Evolutionary conservation across 2,329 filamentous ascomycete genomes (phyloP).

Genomic region (Epicoccum nigrum): DNA sequence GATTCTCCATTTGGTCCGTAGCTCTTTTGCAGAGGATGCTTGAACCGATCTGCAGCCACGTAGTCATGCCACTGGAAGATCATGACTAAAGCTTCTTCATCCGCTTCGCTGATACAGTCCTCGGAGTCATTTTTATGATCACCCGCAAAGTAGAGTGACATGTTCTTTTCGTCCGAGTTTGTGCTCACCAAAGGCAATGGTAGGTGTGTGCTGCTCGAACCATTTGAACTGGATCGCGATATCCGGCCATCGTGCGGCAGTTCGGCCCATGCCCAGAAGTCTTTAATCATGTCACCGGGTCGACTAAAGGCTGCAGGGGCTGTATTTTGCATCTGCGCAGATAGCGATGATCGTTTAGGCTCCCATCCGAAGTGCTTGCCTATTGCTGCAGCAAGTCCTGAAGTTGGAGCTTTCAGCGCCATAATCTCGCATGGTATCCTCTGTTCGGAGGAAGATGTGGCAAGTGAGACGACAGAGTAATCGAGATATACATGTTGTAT

Average conservation of each 20-base stretch:
- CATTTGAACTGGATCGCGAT: constrained; percentile 8
- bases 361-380: constrained; percentile 42
- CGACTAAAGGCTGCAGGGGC: constrained; percentile 29
- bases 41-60: constrained; percentile 36
- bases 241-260: constrained; percentile 14
- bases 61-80: constrained; percentile 39
- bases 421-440: constrained; percentile 34
- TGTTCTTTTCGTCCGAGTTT: constrained; percentile 38
- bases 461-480: constrained; percentile 30
- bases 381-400: constrained; percentile 31
- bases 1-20: constrained; percentile 30
- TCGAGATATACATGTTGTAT: constrained; percentile 36
- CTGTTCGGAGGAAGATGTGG: constrained; percentile 23
- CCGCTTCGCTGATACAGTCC: constrained; percentile 3
- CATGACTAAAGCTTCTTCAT: constrained; percentile 38
- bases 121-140: constrained; percentile 24
- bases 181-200: constrained; percentile 8
- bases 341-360: constrained; percentile 33
- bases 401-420: constrained; percentile 25
- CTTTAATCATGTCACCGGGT: constrained; percentile 35
- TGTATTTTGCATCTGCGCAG: constrained; percentile 21
- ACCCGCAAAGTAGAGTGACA: constrained; percentile 26
- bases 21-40: constrained; percentile 35
- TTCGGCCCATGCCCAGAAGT: constrained; percentile 42
- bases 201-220: constrained; percentile 5